Base-by-base conservation (phyloP, 176 grass and related monocot genomes). In the Aegilops tauschii region DNA sequence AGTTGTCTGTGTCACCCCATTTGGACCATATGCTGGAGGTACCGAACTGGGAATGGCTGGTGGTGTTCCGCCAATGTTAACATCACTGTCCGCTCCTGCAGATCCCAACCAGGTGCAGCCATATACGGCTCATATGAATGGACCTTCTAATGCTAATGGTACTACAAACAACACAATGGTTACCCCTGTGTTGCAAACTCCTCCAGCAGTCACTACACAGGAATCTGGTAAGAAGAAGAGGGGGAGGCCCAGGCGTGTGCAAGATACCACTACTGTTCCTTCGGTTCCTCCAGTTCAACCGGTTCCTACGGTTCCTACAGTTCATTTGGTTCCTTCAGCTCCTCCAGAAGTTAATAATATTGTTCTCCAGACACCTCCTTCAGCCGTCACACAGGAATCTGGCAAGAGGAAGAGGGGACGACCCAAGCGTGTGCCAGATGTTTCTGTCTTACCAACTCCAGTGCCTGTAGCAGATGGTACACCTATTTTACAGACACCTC, bases 1-100 rank as follows among this genome's bases (percentile, higher is more conserved):
- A 5, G 86, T 93, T 91, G 74, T 94, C 27, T 95, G 92, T 85
- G 79, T 97, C 23, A 88, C 95, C 34, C 92, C 95, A 0, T 90
- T 93, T 81, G 92, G 90, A 66, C 82, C 95, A 37, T 92, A 89
- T 73, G 27, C 86, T 28, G 86, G 86, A 62, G 82, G 77, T 20
- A 31, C 86, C 12, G 69, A 89, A 76, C 76, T 77, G 14, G 92
- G 71, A 18, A 84, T 77, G 36, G 70, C 95, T 31, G 35, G 84
- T 12, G 77, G 90, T 30, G 61, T 89, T 79, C 78, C 63, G 39
- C 84, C 92, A 8, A 81, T 87, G 70, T 94, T 86, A 63, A 21
- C 56, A 59, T 45, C 86, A 44, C 20, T 52, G 0, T 32, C 54
- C 11, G 40, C 86, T 72, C 54, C 80, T 66, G 52, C 85, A 66